These are phyloP conservation scores for Phaffia rhodozyma DNA, from an alignment of 1,284 basidiomycete species.

Conservation along the genomic window DNA sequence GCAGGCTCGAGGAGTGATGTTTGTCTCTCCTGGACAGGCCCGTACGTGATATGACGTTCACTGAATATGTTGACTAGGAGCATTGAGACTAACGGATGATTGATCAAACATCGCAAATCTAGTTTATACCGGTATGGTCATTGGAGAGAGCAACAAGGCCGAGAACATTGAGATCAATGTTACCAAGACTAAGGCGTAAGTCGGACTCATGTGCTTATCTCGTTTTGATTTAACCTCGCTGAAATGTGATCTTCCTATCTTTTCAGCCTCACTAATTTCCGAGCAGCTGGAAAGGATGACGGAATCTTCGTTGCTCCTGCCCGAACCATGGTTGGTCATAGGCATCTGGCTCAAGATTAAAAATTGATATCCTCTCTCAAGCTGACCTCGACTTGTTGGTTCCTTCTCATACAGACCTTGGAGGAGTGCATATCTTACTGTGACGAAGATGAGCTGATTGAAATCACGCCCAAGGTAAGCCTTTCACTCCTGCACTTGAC, in stretches of 20 bases:
- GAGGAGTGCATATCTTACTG: conserved; percentile 18
- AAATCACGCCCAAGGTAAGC: conserved; percentile 17
- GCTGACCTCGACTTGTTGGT: background rate
- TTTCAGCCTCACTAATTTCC: conserved; percentile 7
- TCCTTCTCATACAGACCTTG: conserved; percentile 4
- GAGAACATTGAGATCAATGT: conserved; percentile 15
- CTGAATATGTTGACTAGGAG: background rate
- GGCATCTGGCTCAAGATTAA: background rate
- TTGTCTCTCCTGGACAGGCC: conserved; percentile 8
- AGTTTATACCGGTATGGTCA: conserved; percentile 17
- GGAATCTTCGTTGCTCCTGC: conserved; percentile 1
- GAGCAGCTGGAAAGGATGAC: conserved; percentile 16
- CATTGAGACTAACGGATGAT: background rate
- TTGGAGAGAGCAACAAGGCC: conserved; percentile 15
- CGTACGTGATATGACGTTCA: background rate
- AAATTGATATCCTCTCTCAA: background rate
- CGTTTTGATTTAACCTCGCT: background rate
- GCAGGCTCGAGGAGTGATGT: conserved; percentile 13
- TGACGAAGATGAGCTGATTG: conserved; percentile 17
- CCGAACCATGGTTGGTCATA: background rate
- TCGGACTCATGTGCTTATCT: background rate
- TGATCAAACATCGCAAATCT: background rate
- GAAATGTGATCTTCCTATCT: background rate
- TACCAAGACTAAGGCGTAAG: conserved; percentile 13
- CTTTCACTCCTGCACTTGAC: no score